Conservation (phyloP, 352 stramenopile genomes). For the Halophytophthora batemanensis region DNA sequence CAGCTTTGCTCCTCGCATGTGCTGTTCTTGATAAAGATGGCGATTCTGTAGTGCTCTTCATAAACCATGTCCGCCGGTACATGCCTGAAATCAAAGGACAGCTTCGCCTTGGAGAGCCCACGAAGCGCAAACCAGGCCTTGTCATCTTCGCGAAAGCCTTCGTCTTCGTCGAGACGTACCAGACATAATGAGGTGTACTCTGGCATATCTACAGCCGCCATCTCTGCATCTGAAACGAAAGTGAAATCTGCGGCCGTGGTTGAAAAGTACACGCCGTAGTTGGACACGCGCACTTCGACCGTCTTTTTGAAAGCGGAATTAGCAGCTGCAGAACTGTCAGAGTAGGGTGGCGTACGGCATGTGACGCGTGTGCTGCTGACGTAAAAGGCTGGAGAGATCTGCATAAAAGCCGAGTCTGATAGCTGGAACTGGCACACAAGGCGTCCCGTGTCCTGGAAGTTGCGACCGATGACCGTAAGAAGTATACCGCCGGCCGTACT, state of each 20-base stretch:
- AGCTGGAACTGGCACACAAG: constrained; percentile 85
- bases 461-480: constrained; percentile 93
- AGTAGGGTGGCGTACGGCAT: constrained; percentile 72
- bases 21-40: constrained; percentile 94
- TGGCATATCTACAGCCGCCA: constrained; percentile 39
- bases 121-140: constrained; percentile 91
- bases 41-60: constrained; percentile 94
- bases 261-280: constrained; percentile 77
- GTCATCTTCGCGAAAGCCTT: constrained; percentile 77
- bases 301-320: constrained; percentile 13
- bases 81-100: constrained; percentile 95
- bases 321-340: constrained; percentile 18
- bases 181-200: constrained; percentile 41
- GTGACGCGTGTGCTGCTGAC: constrained; percentile 77
- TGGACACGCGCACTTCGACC: constrained; percentile 71
- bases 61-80: constrained; percentile 91
- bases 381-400: constrained; percentile 52
- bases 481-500: constrained; percentile 38
- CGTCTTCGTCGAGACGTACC: constrained; percentile 43
- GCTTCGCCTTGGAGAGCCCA: constrained; percentile 89
- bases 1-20: constrained; percentile 89
- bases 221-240: constrained; percentile 32
- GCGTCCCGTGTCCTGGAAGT: constrained; percentile 88
- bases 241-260: constrained; percentile 47
- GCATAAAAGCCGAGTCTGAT: constrained; percentile 9